phyloP scores from a whole-genome alignment of 2,329 filamentous ascomycete genomes.

The Aciculosporium take region DNA sequence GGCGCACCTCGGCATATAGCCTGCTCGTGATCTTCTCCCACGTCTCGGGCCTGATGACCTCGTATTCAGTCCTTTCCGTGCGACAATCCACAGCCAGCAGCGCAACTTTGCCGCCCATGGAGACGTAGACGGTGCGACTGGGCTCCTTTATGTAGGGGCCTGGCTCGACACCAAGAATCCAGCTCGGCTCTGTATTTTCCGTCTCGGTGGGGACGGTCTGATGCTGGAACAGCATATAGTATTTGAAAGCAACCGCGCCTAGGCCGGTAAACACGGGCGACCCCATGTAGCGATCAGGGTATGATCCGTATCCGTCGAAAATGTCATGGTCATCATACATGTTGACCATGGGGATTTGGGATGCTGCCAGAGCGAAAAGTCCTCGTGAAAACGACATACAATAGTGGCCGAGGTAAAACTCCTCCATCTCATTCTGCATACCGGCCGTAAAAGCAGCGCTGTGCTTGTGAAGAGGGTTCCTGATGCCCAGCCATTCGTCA shows the following conservation, averaged over 20 bases:
- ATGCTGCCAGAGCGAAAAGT: slow-evolving; percentile 79
- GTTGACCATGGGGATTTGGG: slow-evolving; percentile 96
- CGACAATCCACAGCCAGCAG: slow-evolving; percentile 83
- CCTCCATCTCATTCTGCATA: slow-evolving; percentile 79
- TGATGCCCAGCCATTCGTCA: slow-evolving; percentile 69
- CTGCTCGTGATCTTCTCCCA: slow-evolving; percentile 81
- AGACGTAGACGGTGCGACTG: slow-evolving; percentile 77
- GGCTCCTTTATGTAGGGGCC: slow-evolving; percentile 84
- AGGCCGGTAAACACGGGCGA: slow-evolving; percentile 81
- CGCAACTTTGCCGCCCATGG: slow-evolving; percentile 61
- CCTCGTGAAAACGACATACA: slow-evolving; percentile 94
- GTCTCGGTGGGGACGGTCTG: slow-evolving; percentile 75
- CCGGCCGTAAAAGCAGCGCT: slow-evolving; percentile 61
- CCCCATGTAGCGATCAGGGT: slow-evolving; percentile 81
- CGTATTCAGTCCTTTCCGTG: slow-evolving; percentile 74
- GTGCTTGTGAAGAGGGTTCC: slow-evolving; percentile 68
- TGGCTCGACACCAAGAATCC: slow-evolving; percentile 64
- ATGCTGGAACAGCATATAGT: slow-evolving; percentile 97
- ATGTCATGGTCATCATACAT: slow-evolving; percentile 95
- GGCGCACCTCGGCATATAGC: slow-evolving; percentile 65
- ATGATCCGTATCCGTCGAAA: slow-evolving; percentile 85
- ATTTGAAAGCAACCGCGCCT: slow-evolving; percentile 89
- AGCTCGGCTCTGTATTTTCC: slow-evolving; percentile 74
- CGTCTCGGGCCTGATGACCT: slow-evolving; percentile 65
- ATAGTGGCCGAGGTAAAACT: slow-evolving; percentile 79